A percentile compares a stretch with the other conserved stretches of the same genome.
Evolutionary conservation across 305 asterid genomes (phyloP).

Genomic region (Fraxinus platypoda): DNA sequence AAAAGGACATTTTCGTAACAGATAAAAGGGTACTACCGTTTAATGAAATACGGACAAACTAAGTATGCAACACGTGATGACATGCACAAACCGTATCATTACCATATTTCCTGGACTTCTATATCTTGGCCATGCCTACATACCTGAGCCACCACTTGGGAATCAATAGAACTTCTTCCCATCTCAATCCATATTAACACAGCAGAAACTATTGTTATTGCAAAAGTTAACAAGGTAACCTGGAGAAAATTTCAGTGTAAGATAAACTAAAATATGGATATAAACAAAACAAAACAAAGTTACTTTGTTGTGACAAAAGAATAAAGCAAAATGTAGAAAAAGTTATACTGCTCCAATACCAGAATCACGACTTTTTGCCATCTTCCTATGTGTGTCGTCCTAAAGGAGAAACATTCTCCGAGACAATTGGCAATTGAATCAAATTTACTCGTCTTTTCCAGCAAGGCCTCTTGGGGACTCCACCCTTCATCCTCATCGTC

Average conservation of each 20-base stretch:
- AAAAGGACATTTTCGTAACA: neutral
- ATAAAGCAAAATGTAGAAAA: neutral
- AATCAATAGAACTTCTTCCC: slow-evolving; percentile 55
- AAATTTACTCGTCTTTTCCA: slow-evolving; percentile 54
- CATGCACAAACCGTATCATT: neutral
- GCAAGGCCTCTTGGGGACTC: slow-evolving; percentile 55
- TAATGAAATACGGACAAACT: neutral
- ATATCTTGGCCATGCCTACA: slow-evolving; percentile 20
- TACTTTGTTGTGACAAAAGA: slow-evolving; percentile 3
- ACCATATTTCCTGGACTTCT: neutral
- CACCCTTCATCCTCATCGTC: slow-evolving; percentile 80
- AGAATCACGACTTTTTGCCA: slow-evolving; percentile 85
- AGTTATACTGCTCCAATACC: slow-evolving; percentile 37
- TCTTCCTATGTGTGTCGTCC: slow-evolving; percentile 59
- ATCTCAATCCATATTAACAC: slow-evolving; percentile 78
- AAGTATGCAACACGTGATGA: neutral
- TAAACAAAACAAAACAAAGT: neutral
- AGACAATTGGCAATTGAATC: slow-evolving; percentile 32
- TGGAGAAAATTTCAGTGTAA: slow-evolving; percentile 32
- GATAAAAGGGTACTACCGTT: neutral
- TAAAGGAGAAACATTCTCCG: slow-evolving; percentile 60
- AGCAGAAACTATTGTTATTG: slow-evolving; percentile 62
- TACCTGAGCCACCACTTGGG: slow-evolving; percentile 80
- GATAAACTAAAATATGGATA: slow-evolving; percentile 15
- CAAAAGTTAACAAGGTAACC: slow-evolving; percentile 63